Evolutionary conservation across 2,329 filamentous ascomycete species (phyloP).

Genomic region (Talaromyces islandicus): DNA sequence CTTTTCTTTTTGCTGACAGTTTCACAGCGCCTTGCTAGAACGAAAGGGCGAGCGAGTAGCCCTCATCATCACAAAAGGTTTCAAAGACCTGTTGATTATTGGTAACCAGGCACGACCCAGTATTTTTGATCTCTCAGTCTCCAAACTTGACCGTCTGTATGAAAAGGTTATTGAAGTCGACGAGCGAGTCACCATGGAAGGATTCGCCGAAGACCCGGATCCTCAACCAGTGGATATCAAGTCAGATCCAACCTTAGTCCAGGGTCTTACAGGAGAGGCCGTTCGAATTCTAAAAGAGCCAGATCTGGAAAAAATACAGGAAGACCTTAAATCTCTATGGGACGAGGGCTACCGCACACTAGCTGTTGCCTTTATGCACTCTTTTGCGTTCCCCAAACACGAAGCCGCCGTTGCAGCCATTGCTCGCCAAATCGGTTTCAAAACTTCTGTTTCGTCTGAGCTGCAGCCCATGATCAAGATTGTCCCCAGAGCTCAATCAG

Average conservation of each 20-base stretch:
- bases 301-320: conserved; percentile 44
- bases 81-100: conserved; percentile 75
- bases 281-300: conserved; percentile 61
- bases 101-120: conserved; percentile 82
- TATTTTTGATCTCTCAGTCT: conserved; percentile 79
- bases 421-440: conserved; percentile 69
- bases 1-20: conserved; percentile 22
- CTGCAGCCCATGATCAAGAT: conserved; percentile 78
- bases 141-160: conserved; percentile 58
- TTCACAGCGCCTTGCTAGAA: conserved; percentile 78
- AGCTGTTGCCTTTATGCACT: conserved; percentile 61
- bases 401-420: conserved; percentile 69
- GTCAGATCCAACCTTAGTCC: conserved; percentile 13
- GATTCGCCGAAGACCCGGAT: conserved; percentile 22
- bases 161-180: conserved; percentile 19
- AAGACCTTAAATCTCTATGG: conserved; percentile 51
- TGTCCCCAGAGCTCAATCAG: conserved; percentile 64
- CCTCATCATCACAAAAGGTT: conserved; percentile 75
- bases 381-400: conserved; percentile 78
- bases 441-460: conserved; percentile 67
- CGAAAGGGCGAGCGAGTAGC: conserved; percentile 79
- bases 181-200: conserved; percentile 43
- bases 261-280: conserved; percentile 56
- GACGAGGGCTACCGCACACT: conserved; percentile 29
- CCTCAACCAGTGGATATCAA: conserved; percentile 13